A percentile compares a stretch with the other conserved stretches of the same genome.
phyloP scores from a whole-genome alignment of 805 yeast species.

The Kodamaea laetipori region DNA sequence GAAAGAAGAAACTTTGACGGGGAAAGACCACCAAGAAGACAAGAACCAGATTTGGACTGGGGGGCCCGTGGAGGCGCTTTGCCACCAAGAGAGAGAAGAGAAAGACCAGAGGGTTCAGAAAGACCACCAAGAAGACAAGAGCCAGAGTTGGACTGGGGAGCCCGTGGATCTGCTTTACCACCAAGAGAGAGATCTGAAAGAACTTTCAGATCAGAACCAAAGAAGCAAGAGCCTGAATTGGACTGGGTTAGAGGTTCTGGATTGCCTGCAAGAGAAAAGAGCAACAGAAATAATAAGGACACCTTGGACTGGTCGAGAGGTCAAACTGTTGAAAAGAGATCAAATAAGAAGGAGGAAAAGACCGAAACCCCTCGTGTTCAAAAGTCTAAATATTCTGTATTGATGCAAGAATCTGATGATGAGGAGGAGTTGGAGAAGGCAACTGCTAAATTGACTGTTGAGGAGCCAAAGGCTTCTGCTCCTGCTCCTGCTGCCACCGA shows the following conservation, averaged over 20 bases:
- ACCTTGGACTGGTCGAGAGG: conserved; percentile 43
- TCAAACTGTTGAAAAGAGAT: conserved; percentile 30
- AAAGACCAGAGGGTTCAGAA: conserved; percentile 29
- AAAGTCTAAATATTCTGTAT: conserved; percentile 48
- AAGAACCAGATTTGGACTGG: conserved; percentile 47
- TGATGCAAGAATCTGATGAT: conserved; percentile 51
- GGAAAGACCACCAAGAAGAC: conserved; percentile 32
- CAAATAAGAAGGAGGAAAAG: conserved; percentile 20
- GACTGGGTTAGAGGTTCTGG: conserved; percentile 44
- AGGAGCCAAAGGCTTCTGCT: conserved; percentile 11
- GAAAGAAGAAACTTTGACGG: conserved; percentile 17
- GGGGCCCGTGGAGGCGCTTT: conserved; percentile 39
- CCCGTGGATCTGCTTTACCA: conserved; percentile 39
- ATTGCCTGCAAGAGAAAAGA: conserved; percentile 34
- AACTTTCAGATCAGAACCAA: too few relatives aligned
- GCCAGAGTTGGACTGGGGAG: conserved; percentile 39
- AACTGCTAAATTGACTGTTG: conserved; percentile 13
- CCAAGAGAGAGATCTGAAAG: too few relatives aligned
- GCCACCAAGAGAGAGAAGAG: conserved; percentile 37
- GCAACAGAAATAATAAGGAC: conserved; percentile 8
- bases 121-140: conserved; percentile 27
- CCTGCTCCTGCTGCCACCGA: conserved; percentile 27
- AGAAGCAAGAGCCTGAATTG: conserved; percentile 26
- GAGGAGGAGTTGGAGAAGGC: conserved; percentile 33
- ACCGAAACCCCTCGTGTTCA: conserved; percentile 39